Base-by-base conservation (phyloP, 352 stramenopile genomes). In the Pythium phragmiticola region DNA sequence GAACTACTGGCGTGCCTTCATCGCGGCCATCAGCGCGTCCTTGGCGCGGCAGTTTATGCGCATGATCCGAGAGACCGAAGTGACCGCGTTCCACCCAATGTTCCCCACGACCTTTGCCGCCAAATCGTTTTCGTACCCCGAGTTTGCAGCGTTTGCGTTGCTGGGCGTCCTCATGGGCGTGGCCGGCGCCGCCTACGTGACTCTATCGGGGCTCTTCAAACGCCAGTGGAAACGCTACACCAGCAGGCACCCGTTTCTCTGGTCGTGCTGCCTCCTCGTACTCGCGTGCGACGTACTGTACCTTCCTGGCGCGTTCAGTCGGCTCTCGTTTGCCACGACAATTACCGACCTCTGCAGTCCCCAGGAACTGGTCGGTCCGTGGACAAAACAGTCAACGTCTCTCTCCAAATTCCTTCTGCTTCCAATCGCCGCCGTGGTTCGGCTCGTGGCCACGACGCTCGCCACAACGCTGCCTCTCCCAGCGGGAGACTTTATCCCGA, bases 1-100 rank as follows among this genome's bases (percentile, higher is more conserved):
- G 70, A 89, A 90, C 58, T 91, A 90, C 54, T 90, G 80, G 77
- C 70, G 75, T 16, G 76, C 75, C 7, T 91, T 92, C 55, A 69
- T 89, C 6, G 75, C 77, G 1, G 75, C 82, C 9, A 72, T 88
- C 39, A 88, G 78, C 21, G 80, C 73, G 0, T 78, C 83, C 0
- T 58, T 92, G 8, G 65, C 76, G 1, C 70, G 80, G 1, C 69
- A 90, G 28, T 46, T 81, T 28, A 66, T 78, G 3, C 60, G 68
- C 41, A 67, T 82, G 53, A 49, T 80, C n/a, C 68, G 73, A 8
- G 70, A 84, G 34, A 68, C 70, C 6, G 69, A 75, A 60, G 65
- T 83, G 13, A 68, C 61, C 4, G 66, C 78, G 8, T 80, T 78
- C 55, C 67, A 74, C 12, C 70, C 77, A 2, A 78, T 89, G 73